Evolutionary conservation across 768 basidiomycete genomes (phyloP), one percentile per base, ranked within the genome.

Genomic region (Lepiota venenata): DNA sequence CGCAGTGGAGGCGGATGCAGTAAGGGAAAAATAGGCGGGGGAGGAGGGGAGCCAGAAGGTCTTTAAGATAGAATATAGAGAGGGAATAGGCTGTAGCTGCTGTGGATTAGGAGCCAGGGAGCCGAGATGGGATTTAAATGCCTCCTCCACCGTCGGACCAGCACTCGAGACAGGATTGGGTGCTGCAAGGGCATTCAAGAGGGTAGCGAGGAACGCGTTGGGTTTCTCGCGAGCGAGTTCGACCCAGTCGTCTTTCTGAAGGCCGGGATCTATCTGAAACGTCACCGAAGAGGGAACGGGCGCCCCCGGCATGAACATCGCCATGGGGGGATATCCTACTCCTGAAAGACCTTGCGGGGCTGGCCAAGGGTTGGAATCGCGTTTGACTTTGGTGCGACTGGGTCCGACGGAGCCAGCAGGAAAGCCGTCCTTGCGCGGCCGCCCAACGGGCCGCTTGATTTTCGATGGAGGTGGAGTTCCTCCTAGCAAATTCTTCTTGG

Each of bases 1-100:
- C 10, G 84, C 74, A 6, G 78, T 80, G 9, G 83, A 82, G 0
- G 86, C 78, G 1, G 87, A 88, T 21, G 87, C 86, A 9, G 88
- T 90, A 37, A 90, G 74, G 0, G 84, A 81, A 59, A 90, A 88
- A 62, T 89, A 91, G 0, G 83, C 75, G 0, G 90, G 88, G 0
- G 88, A 89, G 0, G 83, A 83, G 0, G 89, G 89, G 12, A 92
- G 74, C 90, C 90, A 91, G 59, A 92, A 91, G 0, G 90, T 90
- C 65, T 88, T 89, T 39, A 91, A 74, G 56, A 88, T 80, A 6
- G 85, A 86, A 64, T 91, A 92, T 0, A 91, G 71, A 0, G 83
- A 80, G 0, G 89, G 88, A 35, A 87, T 85, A 12, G 79, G 66
- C 47, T 81, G 77, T 15, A 70, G 69, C 54, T 74, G 71, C 20